Evolutionary conservation across 345 rosid genomes (phyloP).

Genomic region (Passiflora organensis): DNA sequence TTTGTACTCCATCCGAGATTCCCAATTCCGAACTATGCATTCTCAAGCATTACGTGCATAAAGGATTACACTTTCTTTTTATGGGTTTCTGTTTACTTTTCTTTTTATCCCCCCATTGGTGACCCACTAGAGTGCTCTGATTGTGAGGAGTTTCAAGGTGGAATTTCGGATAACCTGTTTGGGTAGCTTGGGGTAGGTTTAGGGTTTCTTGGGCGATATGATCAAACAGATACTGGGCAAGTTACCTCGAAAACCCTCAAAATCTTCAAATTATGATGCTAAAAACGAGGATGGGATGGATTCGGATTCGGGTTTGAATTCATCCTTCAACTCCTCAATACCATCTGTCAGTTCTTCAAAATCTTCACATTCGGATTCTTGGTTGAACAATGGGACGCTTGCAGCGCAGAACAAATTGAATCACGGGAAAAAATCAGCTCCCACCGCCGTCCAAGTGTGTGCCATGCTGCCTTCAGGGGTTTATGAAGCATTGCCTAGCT

Average conservation of each 20-base stretch:
- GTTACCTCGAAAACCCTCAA: slow-evolving; percentile 66
- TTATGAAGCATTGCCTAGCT: slow-evolving; percentile 64
- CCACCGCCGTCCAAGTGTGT: slow-evolving; percentile 28
- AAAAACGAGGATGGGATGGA: slow-evolving; percentile 40
- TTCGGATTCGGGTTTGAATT: slow-evolving; percentile 28
- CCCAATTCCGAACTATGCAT: slow-evolving; percentile 1
- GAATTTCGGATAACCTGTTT: slow-evolving; percentile 1
- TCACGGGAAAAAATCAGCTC: slow-evolving; percentile 38
- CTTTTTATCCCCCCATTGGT: too few relatives aligned
- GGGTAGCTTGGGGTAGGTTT: slow-evolving; percentile 8
- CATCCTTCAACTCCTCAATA: slow-evolving; percentile 31
- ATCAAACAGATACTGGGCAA: slow-evolving; percentile 76
- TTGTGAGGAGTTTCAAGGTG: slow-evolving; percentile 14
- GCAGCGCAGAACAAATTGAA: slow-evolving; percentile 30
- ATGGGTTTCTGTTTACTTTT: background rate
- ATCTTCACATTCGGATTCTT: slow-evolving; percentile 30
- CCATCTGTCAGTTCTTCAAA: slow-evolving; percentile 33
- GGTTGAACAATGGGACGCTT: slow-evolving; percentile 40
- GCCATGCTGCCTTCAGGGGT: slow-evolving; percentile 30
- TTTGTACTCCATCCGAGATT: background rate
- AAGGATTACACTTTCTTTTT: background rate
- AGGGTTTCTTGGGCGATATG: slow-evolving; percentile 38
- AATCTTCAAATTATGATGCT: slow-evolving; percentile 46
- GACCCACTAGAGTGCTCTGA: slow-evolving; percentile 5
- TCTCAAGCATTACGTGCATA: background rate